Base-by-base conservation (phyloP, 805 yeast species). In the Torulaspora microellipsoides region DNA sequence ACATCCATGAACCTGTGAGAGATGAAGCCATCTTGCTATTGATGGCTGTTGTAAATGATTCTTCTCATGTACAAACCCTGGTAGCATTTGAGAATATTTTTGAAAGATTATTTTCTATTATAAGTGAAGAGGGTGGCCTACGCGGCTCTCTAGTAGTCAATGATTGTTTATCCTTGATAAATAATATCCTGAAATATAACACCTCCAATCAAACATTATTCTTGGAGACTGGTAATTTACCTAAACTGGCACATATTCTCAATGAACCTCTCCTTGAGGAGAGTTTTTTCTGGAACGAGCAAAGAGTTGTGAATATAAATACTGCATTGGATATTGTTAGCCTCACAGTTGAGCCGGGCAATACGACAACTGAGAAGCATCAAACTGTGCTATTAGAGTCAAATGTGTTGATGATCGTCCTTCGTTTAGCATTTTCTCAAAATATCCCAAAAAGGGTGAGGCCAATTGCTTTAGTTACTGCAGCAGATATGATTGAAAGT, bases 71-170 rank as follows among this genome's bases (percentile, higher is more conserved):
- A 27, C 99, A 93, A 61, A 90, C 89, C 57, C 68, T 93, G 14
- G 95, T 95, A 8, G 99, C 95, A 0, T 93, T 93, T 59, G 97
- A 93, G 60, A 90, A 87, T 53, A 83, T 95, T 0, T 90, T 93
- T 58, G 96, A 88, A 48, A 78, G 74, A 47, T 65, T 89, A 10
- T 90, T 91, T 56, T 72, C 70, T n/a, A 83, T 93, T 11, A 80
- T 91, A 17, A 81, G 78, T 12, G 85, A 80, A 49, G 97, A 90
- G 63, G 96, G 96, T 27, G 95, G 95, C 3, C 73, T 88, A 12
- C 75, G 89, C 41, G 97, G 95, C 8, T 87, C 93, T 14, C 73
- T 88, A 28, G 80, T 88, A n/a, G 95, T 90, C 8, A 93, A 86
- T 59, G 98, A 93, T 64, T 86, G 95, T 62, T 68, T 95, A 42